Conservation (phyloP, 116 monocot species). For the Trichopus zeylanicus region DNA sequence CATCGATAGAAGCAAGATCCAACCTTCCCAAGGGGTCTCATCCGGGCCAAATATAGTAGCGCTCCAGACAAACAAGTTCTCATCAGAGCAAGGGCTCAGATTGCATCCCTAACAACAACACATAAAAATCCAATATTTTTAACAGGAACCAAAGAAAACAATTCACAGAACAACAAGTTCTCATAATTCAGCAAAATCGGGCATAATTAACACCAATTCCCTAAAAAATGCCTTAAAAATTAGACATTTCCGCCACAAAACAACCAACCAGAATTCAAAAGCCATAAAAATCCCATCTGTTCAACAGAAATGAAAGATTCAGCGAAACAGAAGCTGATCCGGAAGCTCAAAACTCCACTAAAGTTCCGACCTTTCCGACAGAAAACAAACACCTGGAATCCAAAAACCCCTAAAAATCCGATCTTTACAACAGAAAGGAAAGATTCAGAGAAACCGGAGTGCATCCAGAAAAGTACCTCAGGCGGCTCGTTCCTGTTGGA, state of each 20-base stretch:
- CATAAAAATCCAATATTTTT: background rate
- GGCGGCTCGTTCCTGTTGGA: conserved; percentile 43
- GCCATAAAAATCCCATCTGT: background rate
- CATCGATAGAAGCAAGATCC: background rate
- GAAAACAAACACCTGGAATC: too few relatives aligned
- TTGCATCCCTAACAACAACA: conserved; percentile 35
- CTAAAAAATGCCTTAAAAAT: background rate
- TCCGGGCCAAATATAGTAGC: conserved; percentile 52
- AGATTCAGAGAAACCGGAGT: too few relatives aligned
- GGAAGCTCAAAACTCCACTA: too few relatives aligned
- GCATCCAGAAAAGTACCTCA: too few relatives aligned
- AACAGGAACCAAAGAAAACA: too few relatives aligned
- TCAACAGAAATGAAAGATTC: too few relatives aligned
- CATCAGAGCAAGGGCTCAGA: conserved; percentile 46
- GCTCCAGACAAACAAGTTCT: conserved; percentile 54
- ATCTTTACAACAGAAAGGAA: too few relatives aligned
- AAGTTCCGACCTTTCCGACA: too few relatives aligned
- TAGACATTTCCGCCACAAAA: background rate
- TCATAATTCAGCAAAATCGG: too few relatives aligned
- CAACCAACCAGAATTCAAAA: background rate
- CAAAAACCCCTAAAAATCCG: too few relatives aligned
- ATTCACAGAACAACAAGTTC: too few relatives aligned
- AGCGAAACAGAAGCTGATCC: too few relatives aligned
- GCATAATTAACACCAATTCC: background rate
- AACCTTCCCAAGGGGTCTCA: conserved; percentile 57